phyloP scores from a whole-genome alignment of 306 rosid species.

The Heteromeles arbutifolia region DNA sequence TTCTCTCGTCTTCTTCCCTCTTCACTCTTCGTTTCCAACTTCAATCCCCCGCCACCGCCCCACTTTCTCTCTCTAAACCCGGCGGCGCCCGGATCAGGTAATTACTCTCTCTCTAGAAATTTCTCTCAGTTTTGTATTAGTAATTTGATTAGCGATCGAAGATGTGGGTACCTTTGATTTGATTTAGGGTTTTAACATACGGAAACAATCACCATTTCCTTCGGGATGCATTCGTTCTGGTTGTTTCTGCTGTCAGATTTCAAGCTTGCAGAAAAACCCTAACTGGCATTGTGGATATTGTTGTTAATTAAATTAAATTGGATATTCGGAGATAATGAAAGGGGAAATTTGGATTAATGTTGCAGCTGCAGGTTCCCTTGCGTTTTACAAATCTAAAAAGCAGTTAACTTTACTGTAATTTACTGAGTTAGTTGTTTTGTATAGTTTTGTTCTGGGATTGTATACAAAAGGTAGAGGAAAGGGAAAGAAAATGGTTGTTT shows the following conservation, averaged over 20 bases:
- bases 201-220: background rate
- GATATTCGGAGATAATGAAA: background rate
- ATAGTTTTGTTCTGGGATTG: background rate
- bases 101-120: background rate
- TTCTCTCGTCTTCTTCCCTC: background rate
- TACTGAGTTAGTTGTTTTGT: background rate
- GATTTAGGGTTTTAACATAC: background rate
- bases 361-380: background rate
- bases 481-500: background rate
- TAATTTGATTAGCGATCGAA: background rate
- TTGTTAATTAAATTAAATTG: background rate
- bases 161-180: background rate
- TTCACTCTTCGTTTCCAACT: background rate
- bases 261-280: background rate
- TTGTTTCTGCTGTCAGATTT: background rate
- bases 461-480: background rate
- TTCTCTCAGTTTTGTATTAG: background rate
- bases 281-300: background rate
- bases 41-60: background rate
- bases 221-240: background rate
- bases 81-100: background rate
- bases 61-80: background rate
- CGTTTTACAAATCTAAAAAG: background rate
- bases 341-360: background rate
- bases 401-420: background rate